phyloP scores from a whole-genome alignment of 139 green algal species.

The Coelastrella sp. region DNA sequence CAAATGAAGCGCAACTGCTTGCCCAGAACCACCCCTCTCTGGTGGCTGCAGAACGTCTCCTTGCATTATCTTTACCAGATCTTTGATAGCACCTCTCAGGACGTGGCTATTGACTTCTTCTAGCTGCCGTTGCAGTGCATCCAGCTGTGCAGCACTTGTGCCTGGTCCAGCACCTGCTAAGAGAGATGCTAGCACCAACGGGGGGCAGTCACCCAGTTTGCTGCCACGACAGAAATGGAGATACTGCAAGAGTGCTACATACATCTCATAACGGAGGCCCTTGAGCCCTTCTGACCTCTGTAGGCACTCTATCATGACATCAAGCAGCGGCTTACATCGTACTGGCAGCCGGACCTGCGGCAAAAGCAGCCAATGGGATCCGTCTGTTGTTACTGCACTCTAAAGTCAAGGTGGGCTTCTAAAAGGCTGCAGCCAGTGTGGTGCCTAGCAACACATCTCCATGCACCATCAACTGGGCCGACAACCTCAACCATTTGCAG shows the following conservation, averaged over 20 bases:
- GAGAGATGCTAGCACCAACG: slow-evolving; percentile 23
- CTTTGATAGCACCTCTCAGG: slow-evolving; percentile 16
- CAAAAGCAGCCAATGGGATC: neutral
- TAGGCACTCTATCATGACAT: slow-evolving; percentile 59
- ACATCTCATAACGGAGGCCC: slow-evolving; percentile 69
- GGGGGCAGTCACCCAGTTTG: slow-evolving; percentile 41
- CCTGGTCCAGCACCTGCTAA: slow-evolving; percentile 29
- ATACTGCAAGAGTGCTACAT: slow-evolving; percentile 70
- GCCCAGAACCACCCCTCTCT: slow-evolving; percentile 41
- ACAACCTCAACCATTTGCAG: neutral
- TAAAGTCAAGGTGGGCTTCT: neutral
- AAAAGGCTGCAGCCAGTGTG: too few species aligned
- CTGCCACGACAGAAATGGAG: slow-evolving; percentile 64
- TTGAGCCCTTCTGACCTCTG: slow-evolving; percentile 24
- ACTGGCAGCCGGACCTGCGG: slow-evolving; percentile 49
- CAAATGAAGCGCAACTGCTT: slow-evolving; percentile 72
- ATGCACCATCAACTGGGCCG: neutral
- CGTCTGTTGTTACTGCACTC: neutral
- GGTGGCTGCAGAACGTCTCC: slow-evolving; percentile 57
- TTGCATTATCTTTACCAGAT: slow-evolving; percentile 59
- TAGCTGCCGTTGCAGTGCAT: slow-evolving; percentile 50
- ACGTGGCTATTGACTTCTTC: slow-evolving; percentile 43
- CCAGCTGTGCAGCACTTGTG: slow-evolving; percentile 47
- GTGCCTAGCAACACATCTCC: neutral
- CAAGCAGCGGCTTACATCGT: slow-evolving; percentile 67